Evolutionary conservation across 148 eudicot species (phyloP).

Genomic region (Oxyria digyna): DNA sequence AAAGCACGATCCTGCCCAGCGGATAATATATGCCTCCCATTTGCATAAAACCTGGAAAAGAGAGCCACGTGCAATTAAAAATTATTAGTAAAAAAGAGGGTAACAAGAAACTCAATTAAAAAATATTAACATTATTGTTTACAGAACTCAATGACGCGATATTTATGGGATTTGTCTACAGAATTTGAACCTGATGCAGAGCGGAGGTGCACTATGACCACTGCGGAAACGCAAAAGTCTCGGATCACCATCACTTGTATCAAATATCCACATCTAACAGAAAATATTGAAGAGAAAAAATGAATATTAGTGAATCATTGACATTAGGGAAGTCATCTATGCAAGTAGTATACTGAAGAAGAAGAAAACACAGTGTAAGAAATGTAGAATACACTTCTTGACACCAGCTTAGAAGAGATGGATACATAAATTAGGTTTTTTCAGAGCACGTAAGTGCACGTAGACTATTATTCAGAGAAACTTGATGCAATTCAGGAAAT

Average conservation of each 20-base stretch:
- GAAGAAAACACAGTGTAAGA: neutral
- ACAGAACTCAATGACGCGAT: neutral
- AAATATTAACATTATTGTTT: neutral
- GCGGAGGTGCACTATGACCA: slow-evolving; percentile 99
- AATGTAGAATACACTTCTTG: neutral
- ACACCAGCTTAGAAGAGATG: neutral
- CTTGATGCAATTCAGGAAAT: neutral
- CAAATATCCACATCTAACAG: slow-evolving; percentile 90
- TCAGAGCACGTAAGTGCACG: neutral
- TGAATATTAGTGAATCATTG: neutral
- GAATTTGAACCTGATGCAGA: slow-evolving; percentile 54
- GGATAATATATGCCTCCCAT: slow-evolving; percentile 90
- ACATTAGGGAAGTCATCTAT: neutral
- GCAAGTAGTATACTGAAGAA: neutral
- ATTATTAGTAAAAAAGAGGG: neutral
- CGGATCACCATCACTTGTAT: slow-evolving; percentile 90
- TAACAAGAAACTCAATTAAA: neutral
- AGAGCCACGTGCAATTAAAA: neutral
- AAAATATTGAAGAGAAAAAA: neutral
- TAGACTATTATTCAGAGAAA: neutral
- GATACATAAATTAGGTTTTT: neutral
- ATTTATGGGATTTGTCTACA: neutral
- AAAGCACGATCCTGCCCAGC: slow-evolving; percentile 99
- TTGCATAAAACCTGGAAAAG: slow-evolving; percentile 72
- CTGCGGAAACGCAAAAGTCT: slow-evolving; percentile 85